phyloP scores from a whole-genome alignment of 805 yeast species.

The Ogataea polymorpha region DNA sequence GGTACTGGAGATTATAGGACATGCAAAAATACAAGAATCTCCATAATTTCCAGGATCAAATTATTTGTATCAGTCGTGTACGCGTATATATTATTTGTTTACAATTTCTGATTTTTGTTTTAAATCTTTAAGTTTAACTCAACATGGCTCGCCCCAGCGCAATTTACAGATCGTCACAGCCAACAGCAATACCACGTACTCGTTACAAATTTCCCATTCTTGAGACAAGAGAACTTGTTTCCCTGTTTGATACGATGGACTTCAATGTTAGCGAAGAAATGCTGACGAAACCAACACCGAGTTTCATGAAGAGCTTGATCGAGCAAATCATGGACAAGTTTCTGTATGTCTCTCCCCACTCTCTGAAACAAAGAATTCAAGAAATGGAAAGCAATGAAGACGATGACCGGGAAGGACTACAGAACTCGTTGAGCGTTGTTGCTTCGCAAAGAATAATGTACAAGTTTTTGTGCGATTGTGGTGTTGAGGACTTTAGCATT shows the following conservation, averaged over 20 bases:
- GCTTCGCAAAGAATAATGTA: slow-evolving; percentile 58
- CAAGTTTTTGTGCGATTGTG: slow-evolving; percentile 66
- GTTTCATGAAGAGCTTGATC: slow-evolving; percentile 32
- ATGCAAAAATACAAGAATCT: background rate
- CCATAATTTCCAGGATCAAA: no score
- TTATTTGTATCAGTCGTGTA: slow-evolving; percentile 1
- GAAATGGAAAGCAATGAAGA: slow-evolving; percentile 21
- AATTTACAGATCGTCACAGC: slow-evolving; percentile 30
- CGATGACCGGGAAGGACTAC: slow-evolving; percentile 19
- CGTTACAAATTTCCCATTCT: slow-evolving; percentile 34
- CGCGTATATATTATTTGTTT: slow-evolving; percentile 3
- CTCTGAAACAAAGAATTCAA: slow-evolving; percentile 27
- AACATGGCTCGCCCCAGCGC: slow-evolving; percentile 37
- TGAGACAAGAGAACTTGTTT: slow-evolving; percentile 28
- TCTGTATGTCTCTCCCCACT: slow-evolving; percentile 31
- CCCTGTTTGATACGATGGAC: slow-evolving; percentile 28
- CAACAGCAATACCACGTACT: slow-evolving; percentile 22
- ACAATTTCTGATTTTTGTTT: slow-evolving; percentile 1
- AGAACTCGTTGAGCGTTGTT: slow-evolving; percentile 46
- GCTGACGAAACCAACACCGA: slow-evolving; percentile 30
- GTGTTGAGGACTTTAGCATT: slow-evolving; percentile 72
- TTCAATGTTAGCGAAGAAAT: slow-evolving; percentile 30
- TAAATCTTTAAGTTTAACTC: background rate
- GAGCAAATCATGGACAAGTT: slow-evolving; percentile 36
- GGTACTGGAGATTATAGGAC: slow-evolving; percentile 5